A percentile compares a stretch with the other conserved stretches of the same genome.
Conservation (phyloP, 2,329 filamentous ascomycete genomes). For the Immersiporthe knoxdaviesiana region DNA sequence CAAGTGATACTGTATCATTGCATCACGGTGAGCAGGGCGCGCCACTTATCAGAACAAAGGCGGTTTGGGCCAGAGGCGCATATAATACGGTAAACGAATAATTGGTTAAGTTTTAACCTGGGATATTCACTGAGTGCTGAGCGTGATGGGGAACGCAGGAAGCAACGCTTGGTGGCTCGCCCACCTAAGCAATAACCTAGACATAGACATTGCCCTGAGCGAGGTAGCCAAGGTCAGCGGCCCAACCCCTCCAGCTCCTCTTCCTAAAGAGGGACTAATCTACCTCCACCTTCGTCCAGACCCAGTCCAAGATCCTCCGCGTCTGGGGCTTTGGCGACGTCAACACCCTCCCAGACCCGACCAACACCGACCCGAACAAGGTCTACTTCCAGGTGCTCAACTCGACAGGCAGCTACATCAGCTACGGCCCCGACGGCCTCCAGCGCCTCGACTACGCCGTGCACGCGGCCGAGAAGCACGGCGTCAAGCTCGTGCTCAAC, state of each 20-base stretch:
- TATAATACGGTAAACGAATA: background rate
- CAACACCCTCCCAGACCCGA: slow-evolving; percentile 40
- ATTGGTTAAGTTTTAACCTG: too few relatives aligned
- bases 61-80: background rate
- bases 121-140: background rate
- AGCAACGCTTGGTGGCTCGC: slow-evolving; percentile 30
- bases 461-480: slow-evolving; percentile 58
- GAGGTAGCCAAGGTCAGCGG: slow-evolving; percentile 25
- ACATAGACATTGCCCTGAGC: slow-evolving; percentile 52
- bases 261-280: background rate
- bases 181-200: slow-evolving; percentile 50
- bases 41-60: background rate
- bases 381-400: slow-evolving; percentile 60
- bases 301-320: slow-evolving; percentile 61
- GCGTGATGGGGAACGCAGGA: slow-evolving; percentile 2
- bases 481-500: slow-evolving; percentile 66
- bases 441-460: slow-evolving; percentile 69
- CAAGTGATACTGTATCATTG: background rate
- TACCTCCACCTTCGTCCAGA: slow-evolving; percentile 40
- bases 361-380: slow-evolving; percentile 34
- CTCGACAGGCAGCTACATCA: slow-evolving; percentile 58
- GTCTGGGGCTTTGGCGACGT: slow-evolving; percentile 69
- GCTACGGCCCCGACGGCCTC: slow-evolving; percentile 64
- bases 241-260: background rate
- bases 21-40: background rate